phyloP scores from a whole-genome alignment of 1,284 basidiomycete genomes.

The Rhodotorula glutinis region DNA sequence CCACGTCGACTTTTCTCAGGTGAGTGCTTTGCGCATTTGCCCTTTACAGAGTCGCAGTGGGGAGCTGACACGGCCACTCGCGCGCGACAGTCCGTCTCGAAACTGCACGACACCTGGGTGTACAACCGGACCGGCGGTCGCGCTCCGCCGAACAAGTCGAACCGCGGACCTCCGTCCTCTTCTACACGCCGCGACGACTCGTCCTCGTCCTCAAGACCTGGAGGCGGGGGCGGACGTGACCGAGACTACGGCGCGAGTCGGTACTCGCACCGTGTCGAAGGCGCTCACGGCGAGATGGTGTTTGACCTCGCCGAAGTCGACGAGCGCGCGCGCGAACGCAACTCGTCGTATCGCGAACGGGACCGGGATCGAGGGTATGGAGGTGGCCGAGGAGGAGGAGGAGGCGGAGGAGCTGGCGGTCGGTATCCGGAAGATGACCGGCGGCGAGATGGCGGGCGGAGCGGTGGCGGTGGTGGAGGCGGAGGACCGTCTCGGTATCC shows the following conservation, averaged over 20 bases:
- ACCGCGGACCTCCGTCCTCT: neutral
- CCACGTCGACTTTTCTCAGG: conserved; percentile 86
- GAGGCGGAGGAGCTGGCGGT: neutral
- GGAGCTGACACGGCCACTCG: neutral
- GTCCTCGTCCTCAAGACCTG: neutral
- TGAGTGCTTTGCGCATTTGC: conserved; percentile 48
- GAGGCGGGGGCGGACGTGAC: neutral
- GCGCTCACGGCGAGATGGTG: conserved; percentile 36
- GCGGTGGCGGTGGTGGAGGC: neutral
- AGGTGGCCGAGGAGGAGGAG: conserved; percentile 1
- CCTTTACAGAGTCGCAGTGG: neutral
- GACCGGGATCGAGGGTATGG: conserved; percentile 3
- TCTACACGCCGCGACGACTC: neutral
- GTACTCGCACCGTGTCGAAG: conserved; percentile 11
- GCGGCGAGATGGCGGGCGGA: neutral
- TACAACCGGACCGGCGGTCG: conserved; percentile 46
- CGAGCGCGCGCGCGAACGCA: conserved; percentile 5
- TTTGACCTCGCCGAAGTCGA: conserved; percentile 40
- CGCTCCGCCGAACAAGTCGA: conserved; percentile 40
- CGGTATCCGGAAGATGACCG: neutral
- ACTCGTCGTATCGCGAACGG: neutral
- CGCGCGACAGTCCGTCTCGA: conserved; percentile 75
- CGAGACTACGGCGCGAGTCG: conserved; percentile 16
- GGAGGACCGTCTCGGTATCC: neutral
- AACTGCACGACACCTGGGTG: conserved; percentile 54